phyloP scores from a whole-genome alignment of 495 filamentous ascomycete species.

The Podospora anserina region DNA sequence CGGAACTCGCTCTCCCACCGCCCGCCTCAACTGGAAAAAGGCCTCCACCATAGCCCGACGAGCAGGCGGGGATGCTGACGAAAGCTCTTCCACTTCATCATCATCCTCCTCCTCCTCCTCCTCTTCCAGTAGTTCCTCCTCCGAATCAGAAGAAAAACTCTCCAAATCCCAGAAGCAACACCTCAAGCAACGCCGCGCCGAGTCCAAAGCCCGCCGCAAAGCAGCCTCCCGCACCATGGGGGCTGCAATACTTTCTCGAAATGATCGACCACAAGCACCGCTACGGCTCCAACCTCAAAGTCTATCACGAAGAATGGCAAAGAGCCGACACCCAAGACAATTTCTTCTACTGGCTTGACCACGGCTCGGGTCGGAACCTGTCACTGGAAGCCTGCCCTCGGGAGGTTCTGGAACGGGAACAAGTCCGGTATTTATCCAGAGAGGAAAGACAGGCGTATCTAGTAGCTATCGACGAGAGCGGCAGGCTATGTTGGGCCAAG shows the following conservation, averaged over 20 bases:
- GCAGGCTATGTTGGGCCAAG: constrained; percentile 74
- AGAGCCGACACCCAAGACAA: constrained; percentile 69
- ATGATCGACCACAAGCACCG: constrained; percentile 91
- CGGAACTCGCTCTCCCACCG: constrained; percentile 31
- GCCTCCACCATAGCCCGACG: constrained; percentile 65
- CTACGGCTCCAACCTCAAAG: constrained; percentile 78
- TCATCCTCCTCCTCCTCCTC: constrained; percentile 14
- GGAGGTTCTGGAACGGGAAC: constrained; percentile 63
- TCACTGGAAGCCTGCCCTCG: constrained; percentile 60
- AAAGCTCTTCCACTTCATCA: constrained; percentile 27
- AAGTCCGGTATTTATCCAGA: constrained; percentile 68
- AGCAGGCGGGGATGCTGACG: constrained; percentile 62
- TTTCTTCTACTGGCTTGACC: constrained; percentile 95
- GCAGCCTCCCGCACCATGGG: constrained; percentile 76
- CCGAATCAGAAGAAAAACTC: constrained; percentile 30
- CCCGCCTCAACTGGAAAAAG: constrained; percentile 72
- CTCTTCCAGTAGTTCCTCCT: constrained; percentile 30
- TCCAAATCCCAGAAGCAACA: constrained; percentile 36
- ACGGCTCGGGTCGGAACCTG: constrained; percentile 64
- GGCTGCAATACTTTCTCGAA: constrained; percentile 85
- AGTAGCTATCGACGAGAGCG: constrained; percentile 63
- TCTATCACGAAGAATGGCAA: constrained; percentile 85
- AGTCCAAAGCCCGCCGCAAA: constrained; percentile 45
- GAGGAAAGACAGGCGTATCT: constrained; percentile 72
- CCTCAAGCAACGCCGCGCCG: constrained; percentile 39